Evolutionary conservation across 345 rosid genomes (phyloP).

Genomic region (Geranium brycei): DNA sequence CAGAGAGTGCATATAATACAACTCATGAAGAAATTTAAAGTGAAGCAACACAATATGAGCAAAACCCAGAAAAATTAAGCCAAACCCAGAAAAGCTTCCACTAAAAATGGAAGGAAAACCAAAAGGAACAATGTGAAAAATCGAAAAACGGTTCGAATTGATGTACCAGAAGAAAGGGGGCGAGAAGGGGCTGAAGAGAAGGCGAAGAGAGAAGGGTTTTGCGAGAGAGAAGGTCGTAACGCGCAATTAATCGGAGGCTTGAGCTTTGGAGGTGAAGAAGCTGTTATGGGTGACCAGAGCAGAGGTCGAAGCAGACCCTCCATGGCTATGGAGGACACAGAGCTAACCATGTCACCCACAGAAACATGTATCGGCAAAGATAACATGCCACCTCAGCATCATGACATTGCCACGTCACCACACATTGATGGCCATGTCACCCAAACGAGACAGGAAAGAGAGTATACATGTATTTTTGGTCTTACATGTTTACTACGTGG

Average conservation of each 20-base stretch:
- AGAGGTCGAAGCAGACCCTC: not conserved
- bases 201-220: not conserved
- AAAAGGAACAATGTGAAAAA: too few relatives aligned
- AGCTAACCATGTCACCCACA: not conserved
- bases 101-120: not conserved
- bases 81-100: not conserved
- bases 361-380: not conserved
- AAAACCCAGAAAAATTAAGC: too few relatives aligned
- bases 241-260: too few relatives aligned
- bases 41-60: too few relatives aligned
- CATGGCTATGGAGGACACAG: not conserved
- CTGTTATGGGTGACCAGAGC: not conserved
- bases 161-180: slow-evolving; percentile 22
- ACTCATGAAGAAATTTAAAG: too few relatives aligned
- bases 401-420: too few relatives aligned
- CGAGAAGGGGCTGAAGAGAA: slow-evolving; percentile 8
- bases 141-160: not conserved
- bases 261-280: not conserved
- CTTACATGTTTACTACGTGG: too few relatives aligned
- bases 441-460: too few relatives aligned
- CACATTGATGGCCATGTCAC: too few relatives aligned
- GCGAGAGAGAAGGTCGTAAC: not conserved
- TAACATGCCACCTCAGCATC: too few relatives aligned
- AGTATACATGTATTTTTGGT: too few relatives aligned
- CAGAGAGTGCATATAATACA: too few relatives aligned